phyloP scores from a whole-genome alignment of 1,139 yeast genomes.

The Diutina rugosa region DNA sequence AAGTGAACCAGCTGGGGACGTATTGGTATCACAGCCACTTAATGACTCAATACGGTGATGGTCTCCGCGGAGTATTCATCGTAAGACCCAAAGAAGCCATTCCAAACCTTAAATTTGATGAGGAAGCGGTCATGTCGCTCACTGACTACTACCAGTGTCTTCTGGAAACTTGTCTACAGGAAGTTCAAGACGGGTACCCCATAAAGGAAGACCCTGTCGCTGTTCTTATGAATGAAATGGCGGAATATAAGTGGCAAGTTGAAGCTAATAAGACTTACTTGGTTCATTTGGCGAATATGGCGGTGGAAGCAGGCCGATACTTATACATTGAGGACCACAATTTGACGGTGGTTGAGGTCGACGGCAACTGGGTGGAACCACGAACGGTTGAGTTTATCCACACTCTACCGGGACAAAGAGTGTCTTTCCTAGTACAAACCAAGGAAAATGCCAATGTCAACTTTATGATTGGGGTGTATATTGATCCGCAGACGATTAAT shows the following conservation, averaged over 20 bases:
- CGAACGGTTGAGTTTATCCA: not conserved
- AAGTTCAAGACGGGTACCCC: not conserved
- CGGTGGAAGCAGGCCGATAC: not conserved
- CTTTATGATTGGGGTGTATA: not conserved
- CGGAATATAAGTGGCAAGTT: not conserved
- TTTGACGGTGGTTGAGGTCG: not conserved
- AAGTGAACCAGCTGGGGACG: not conserved
- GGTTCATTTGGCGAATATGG: not conserved
- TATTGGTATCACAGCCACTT: not conserved
- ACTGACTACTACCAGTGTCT: not conserved
- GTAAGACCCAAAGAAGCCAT: constrained; percentile 13
- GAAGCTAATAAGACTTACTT: not conserved
- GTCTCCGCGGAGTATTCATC: not conserved
- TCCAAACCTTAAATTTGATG: constrained; percentile 10
- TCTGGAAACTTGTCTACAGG: not conserved
- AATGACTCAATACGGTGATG: constrained; percentile 1
- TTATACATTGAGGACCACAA: not conserved
- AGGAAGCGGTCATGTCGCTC: not conserved
- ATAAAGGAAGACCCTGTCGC: not conserved
- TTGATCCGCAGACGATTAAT: not conserved
- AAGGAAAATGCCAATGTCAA: too few relatives aligned
- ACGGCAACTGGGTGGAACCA: not conserved
- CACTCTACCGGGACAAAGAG: not conserved
- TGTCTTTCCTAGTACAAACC: not conserved
- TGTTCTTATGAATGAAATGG: not conserved